Conservation (phyloP, 371 early-diverging fungal genomes). For the Entomophthora muscae region DNA sequence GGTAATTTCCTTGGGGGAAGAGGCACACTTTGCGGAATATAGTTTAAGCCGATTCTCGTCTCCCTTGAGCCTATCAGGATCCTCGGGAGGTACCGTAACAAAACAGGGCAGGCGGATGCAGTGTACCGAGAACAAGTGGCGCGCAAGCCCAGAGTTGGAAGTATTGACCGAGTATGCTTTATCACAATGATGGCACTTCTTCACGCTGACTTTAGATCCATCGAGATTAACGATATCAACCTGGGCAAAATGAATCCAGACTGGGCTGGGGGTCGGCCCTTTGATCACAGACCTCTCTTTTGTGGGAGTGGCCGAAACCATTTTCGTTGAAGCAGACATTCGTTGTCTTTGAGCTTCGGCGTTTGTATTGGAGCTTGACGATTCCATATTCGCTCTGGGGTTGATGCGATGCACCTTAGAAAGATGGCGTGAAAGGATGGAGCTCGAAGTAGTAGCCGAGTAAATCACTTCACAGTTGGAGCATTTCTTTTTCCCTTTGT, state of each 20-base stretch:
- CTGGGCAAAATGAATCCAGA: neutral
- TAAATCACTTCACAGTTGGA: neutral
- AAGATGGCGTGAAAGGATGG: constrained; percentile 1
- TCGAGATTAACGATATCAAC: neutral
- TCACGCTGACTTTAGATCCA: neutral
- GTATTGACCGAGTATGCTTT: neutral
- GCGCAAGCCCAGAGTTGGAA: neutral
- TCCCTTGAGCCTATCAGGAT: neutral
- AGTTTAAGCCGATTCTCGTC: too few relatives aligned
- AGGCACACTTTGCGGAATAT: too few relatives aligned
- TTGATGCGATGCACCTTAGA: neutral
- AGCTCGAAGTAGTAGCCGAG: neutral
- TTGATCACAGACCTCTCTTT: neutral
- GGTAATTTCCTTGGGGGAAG: too few relatives aligned
- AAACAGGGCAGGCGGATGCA: neutral
- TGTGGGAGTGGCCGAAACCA: neutral
- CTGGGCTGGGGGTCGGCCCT: neutral
- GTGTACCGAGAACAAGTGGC: neutral
- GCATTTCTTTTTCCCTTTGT: neutral
- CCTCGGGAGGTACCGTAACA: neutral
- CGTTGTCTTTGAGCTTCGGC: neutral
- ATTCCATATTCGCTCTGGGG: neutral
- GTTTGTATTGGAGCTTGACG: neutral
- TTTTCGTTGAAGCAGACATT: neutral
- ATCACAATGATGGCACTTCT: constrained; percentile 3